A percentile compares a stretch with the other conserved stretches of the same genome.
Conservation (phyloP, 176 grass and related monocot genomes). For the Oryza brachyantha region DNA sequence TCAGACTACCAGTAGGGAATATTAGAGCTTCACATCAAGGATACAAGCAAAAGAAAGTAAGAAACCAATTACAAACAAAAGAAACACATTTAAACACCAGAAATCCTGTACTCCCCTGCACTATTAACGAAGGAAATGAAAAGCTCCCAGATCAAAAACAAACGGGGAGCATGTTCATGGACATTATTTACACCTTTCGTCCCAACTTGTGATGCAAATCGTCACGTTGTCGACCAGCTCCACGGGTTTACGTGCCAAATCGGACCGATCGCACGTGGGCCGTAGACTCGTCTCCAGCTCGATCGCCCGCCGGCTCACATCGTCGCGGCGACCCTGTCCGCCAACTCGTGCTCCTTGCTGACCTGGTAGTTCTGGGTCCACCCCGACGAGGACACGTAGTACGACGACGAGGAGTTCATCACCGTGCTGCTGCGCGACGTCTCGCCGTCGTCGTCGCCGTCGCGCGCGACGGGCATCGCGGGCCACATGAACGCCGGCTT, state of each 20-base stretch:
- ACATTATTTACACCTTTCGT: background rate
- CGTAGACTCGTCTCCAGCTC: background rate
- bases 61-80: no score
- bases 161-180: background rate
- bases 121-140: background rate
- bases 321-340: conserved; percentile 23
- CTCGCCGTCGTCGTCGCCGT: conserved; percentile 25
- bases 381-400: conserved; percentile 48
- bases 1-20: no score
- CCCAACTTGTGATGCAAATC: background rate
- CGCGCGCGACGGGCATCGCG: conserved; percentile 3
- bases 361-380: conserved; percentile 36
- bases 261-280: background rate
- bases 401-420: conserved; percentile 45
- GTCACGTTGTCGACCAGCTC: background rate
- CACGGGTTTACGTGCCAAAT: background rate
- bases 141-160: background rate
- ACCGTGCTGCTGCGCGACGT: conserved; percentile 27
- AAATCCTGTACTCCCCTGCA: background rate
- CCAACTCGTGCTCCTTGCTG: conserved; percentile 36
- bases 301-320: conserved; percentile 4
- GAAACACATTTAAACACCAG: background rate
- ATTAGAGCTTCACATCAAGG: no score
- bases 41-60: no score
- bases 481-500: conserved; percentile 88